Evolutionary conservation across 305 asterid species (phyloP), one percentile per base, ranked within the genome.

Genomic region (Rubia tinctorum): DNA sequence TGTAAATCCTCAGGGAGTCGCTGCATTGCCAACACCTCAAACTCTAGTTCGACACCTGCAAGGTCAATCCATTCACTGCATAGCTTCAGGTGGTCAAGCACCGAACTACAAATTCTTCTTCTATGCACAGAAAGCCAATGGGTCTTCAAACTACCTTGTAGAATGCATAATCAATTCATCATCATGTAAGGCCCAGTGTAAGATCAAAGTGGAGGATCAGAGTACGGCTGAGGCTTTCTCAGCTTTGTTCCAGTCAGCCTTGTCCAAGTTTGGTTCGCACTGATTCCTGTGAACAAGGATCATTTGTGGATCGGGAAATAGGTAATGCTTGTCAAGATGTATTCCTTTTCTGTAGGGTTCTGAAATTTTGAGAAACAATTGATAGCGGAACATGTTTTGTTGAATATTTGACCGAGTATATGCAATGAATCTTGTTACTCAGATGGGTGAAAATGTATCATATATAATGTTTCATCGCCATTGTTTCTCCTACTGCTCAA

Each of bases 51-150:
- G 81, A 56, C 97, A 94, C 84, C 91, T 95, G 96, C 97, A 93
- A 83, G 81, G 82, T 72, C 87, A 91, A 73, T 87, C 87, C 25
- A 86, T 95, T 77, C 87, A 86, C 84, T 95, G 99, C 88, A 86
- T 95, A 72, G 99, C 98, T 58, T 95, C 98, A 9, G 98, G 98
- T 53, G 97, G 98, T 67, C 99, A 93, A 75, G 88, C 98, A 18
- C 99, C 99, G 0, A 91, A 93, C 77, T 92, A 89, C 34, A 95
- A 95, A 90, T 95, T 91, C 90, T 95, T 95, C 85, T 91, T 95
- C 91, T 85, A 87, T 17, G 97, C 97, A 34, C 97, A 91, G 73
- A 89, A 88, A 71, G 94, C 84, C 51, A 94, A 86, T 37, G 97
- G 84, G 53, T 61, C 88, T 1, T 81, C 87, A 3, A 84, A 85